Conservation (phyloP, 345 rosid genomes). For the Aurinia saxatilis region DNA sequence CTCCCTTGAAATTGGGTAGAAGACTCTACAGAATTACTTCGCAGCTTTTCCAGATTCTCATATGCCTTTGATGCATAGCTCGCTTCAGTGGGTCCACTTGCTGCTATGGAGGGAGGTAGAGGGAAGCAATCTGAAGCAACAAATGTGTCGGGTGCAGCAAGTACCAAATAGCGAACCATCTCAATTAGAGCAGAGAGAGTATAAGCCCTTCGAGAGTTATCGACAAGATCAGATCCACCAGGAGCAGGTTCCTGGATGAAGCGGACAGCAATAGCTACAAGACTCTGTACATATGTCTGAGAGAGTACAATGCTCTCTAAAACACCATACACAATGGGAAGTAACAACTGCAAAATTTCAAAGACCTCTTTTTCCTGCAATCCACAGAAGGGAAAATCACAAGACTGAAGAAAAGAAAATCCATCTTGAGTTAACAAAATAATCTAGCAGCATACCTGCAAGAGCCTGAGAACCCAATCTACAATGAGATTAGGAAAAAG, state of each 20-base stretch:
- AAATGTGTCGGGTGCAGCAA: conserved; percentile 92
- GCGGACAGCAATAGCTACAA: conserved; percentile 69
- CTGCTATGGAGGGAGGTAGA: conserved; percentile 65
- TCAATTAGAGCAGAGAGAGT: conserved; percentile 80
- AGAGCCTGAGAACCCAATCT: conserved; percentile 90
- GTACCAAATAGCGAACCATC: conserved; percentile 85
- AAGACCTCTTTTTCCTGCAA: conserved; percentile 77
- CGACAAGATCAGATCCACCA: conserved; percentile 87
- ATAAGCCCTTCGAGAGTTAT: conserved; percentile 94
- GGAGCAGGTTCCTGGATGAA: conserved; percentile 85
- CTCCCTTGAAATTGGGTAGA: conserved; percentile 49
- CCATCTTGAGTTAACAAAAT: neutral
- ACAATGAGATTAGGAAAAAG: conserved; percentile 79
- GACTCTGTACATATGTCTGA: conserved; percentile 76
- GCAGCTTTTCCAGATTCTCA: conserved; percentile 60
- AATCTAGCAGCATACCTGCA: conserved; percentile 50
- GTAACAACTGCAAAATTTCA: conserved; percentile 77
- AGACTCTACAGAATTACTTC: conserved; percentile 43
- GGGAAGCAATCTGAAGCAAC: conserved; percentile 96
- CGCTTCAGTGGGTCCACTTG: conserved; percentile 62
- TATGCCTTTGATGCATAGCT: conserved; percentile 57
- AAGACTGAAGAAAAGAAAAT: conserved; percentile 3
- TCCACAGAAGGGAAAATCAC: conserved; percentile 18
- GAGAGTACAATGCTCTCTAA: conserved; percentile 78
- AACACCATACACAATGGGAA: conserved; percentile 82